Percentiles rank a stretch among this genome's conserved stretches.
Evolutionary conservation across 2,329 filamentous ascomycete species (phyloP).

Genomic region (Capronia americana): DNA sequence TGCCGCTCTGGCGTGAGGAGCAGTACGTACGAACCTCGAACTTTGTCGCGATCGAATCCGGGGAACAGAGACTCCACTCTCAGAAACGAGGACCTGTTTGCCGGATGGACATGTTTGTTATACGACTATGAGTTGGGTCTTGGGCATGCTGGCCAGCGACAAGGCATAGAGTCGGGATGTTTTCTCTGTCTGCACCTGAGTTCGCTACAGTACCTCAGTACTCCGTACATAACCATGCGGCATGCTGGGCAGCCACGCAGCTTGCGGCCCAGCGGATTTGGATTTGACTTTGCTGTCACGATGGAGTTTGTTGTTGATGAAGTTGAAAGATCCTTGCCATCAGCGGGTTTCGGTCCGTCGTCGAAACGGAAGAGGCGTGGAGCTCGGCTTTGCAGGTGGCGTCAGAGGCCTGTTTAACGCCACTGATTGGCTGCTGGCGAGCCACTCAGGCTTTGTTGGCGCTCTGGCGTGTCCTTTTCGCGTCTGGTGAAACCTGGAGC

Average conservation of each 20-base stretch:
- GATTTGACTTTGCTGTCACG: not conserved
- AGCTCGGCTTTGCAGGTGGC: not conserved
- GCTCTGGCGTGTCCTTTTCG: constrained; percentile 14
- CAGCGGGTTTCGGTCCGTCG: not conserved
- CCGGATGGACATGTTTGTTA: not conserved
- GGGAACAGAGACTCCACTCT: not conserved
- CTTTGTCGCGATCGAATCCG: not conserved
- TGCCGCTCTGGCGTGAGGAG: not conserved
- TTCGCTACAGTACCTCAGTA: too few relatives aligned
- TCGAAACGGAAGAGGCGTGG: not conserved
- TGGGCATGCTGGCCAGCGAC: not conserved
- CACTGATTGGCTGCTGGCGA: not conserved
- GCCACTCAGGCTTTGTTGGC: constrained; percentile 5
- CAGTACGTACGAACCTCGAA: too few relatives aligned
- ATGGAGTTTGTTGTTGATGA: not conserved
- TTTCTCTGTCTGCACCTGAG: too few relatives aligned
- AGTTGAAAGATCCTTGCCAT: constrained; percentile 1
- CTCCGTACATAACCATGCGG: too few relatives aligned
- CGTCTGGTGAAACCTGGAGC: constrained; percentile 13
- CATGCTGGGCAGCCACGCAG: not conserved
- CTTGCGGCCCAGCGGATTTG: not conserved
- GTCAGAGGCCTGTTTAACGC: constrained; percentile 3
- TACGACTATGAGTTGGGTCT: too few relatives aligned
- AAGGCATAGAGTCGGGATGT: not conserved
- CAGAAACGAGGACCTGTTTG: not conserved